Conservation (phyloP, 768 basidiomycete species). For the Hortiboletus campestris region DNA sequence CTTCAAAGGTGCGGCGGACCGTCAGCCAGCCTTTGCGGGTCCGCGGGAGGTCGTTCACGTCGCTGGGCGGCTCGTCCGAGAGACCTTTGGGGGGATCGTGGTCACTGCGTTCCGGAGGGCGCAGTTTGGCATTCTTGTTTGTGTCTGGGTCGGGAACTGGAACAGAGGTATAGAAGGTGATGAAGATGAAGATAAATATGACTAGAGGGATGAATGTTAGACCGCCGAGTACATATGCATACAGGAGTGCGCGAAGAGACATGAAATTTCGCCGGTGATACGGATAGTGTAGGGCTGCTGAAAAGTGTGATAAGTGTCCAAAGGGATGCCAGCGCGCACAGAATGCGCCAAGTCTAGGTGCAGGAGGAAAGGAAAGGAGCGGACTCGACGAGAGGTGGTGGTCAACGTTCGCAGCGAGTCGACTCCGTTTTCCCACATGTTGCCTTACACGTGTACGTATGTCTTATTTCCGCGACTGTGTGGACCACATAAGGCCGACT, state of each 20-base stretch:
- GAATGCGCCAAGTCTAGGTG: neutral
- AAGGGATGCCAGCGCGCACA: neutral
- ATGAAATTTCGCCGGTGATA: constrained; percentile 25
- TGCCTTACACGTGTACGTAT: constrained; percentile 13
- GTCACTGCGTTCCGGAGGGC: constrained; percentile 12
- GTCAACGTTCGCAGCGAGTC: neutral
- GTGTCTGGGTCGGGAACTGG: constrained; percentile 64
- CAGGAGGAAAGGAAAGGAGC: neutral
- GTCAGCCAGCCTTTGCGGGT: constrained; percentile 82
- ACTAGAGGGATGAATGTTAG: constrained; percentile 85
- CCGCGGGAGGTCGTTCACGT: constrained; percentile 56
- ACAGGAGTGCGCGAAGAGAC: constrained; percentile 68
- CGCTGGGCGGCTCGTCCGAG: constrained; percentile 28
- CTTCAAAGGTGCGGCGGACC: constrained; percentile 76
- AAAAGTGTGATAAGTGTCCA: neutral
- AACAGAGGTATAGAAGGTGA: constrained; percentile 78
- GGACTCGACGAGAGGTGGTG: neutral
- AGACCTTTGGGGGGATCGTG: constrained; percentile 29
- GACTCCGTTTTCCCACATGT: constrained; percentile 12
- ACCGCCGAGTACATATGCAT: constrained; percentile 88
- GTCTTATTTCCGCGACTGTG: constrained; percentile 13
- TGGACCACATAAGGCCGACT: constrained; percentile 5
- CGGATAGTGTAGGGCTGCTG: neutral
- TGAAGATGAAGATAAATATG: constrained; percentile 54
- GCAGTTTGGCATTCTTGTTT: constrained; percentile 37